Evolutionary conservation across 2,329 filamentous ascomycete genomes (phyloP), one percentile per base, ranked within the genome.

Genomic region (Myriosclerotinia duriaeana): DNA sequence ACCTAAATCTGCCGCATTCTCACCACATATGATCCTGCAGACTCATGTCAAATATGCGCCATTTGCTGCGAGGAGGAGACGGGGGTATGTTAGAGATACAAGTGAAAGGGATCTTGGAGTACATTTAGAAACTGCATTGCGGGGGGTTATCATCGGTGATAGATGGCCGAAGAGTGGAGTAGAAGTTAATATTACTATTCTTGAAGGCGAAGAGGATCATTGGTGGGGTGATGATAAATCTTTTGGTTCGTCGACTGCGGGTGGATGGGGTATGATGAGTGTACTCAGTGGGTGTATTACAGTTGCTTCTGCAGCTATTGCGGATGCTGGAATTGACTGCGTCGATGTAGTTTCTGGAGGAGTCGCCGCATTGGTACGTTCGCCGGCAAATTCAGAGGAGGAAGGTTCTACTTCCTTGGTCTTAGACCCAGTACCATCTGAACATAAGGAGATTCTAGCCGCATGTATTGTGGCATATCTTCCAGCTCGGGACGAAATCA

Each of bases 121-220:
- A 14, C 94, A 98, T 77, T 82, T 99, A 3, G 93, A 98, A 78
- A 94, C 92, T 20, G 93, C 95, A 36, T 82, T 99, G 61, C 86
- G 93, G 44, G 94, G 94, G 0, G 91, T 92, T 9, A 88, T 98
- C 61, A 94, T 98, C 75, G 93, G 92, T 17, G 93, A 97, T 76
- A 84, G 94, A 67, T 99, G 94, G 92, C 95, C 95, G n/a, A 99
- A 99, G 82, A 97, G 92, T 77, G 93, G 92, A 54, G 89, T 97
- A n/a, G 95, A 99, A 76, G 89, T 99, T 52, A 89, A 97, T 22
- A 87, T 99, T 59, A 97, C 93, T 0, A 88, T 99, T 59, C 82
- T 99, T 22, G 95, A 99, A 79, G 94, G 92, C 3, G 95, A 98
- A 75, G 92, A 97, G 76, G 90, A 94, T 73, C 81, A 82, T 46